Percentiles rank a stretch among this genome's conserved stretches.
phyloP scores from a whole-genome alignment of 257 asterid genomes.

The Nicotiana benthamiana region DNA sequence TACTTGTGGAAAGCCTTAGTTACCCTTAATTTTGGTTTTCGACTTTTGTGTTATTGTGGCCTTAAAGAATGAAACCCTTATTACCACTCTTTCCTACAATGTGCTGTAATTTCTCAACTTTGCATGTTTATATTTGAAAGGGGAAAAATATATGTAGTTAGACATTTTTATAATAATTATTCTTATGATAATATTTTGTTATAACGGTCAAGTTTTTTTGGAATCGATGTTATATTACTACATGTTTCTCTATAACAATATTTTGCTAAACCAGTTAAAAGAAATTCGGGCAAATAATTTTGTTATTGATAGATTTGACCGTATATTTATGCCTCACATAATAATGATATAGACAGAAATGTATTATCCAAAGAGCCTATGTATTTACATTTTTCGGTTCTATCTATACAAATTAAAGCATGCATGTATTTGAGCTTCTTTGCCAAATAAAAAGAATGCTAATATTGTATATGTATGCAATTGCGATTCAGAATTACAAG shows the following conservation, averaged over 20 bases:
- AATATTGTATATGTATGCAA: too few species aligned
- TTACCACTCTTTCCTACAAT: neutral
- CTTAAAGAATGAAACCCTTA: neutral
- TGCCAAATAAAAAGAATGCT: too few species aligned
- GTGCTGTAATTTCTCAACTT: neutral
- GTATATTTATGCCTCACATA: too few species aligned
- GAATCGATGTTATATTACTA: neutral
- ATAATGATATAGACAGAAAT: too few species aligned
- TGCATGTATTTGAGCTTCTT: too few species aligned
- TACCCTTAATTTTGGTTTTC: constrained; percentile 5
- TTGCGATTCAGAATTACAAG: neutral
- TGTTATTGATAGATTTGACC: neutral
- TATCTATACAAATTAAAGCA: too few species aligned
- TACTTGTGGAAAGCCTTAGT: constrained; percentile 8
- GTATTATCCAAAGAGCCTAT: too few species aligned
- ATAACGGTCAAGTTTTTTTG: neutral
- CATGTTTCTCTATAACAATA: neutral
- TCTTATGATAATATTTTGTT: neutral
- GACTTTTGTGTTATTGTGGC: constrained; percentile 1
- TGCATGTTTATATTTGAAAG: neutral
- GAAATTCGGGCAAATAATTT: neutral
- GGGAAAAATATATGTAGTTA: neutral
- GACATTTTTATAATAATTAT: neutral
- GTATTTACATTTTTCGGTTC: too few species aligned
- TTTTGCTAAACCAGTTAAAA: neutral